Percentiles rank a stretch among this genome's conserved stretches.
Conservation (phyloP, 2,329 filamentous ascomycete species). For the Aspergillus awamori region DNA sequence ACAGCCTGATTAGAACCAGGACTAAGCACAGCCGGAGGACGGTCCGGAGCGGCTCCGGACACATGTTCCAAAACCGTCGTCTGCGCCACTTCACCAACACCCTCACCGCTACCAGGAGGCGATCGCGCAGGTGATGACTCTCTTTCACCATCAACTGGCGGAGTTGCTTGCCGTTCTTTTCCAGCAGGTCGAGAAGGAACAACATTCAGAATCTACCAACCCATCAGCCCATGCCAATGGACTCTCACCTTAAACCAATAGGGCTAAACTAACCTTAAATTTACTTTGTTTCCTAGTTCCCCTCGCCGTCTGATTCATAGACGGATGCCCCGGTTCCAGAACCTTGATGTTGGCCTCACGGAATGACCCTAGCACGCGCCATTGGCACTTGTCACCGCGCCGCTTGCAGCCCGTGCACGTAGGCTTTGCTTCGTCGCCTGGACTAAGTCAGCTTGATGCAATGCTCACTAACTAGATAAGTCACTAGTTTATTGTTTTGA, state of each 20-base stretch:
- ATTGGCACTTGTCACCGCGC: constrained; percentile 34
- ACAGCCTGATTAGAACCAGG: background rate
- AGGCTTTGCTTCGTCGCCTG: constrained; percentile 36
- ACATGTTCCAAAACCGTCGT: background rate
- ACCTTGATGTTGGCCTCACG: constrained; percentile 35
- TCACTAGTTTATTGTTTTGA: too few species aligned
- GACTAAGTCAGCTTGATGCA: background rate
- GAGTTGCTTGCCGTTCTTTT: background rate
- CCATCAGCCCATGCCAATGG: background rate
- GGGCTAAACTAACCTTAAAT: constrained; percentile 23
- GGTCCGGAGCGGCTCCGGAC: background rate
- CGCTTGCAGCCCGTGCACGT: constrained; percentile 35
- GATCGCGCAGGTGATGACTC: background rate
- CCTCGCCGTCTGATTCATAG: constrained; percentile 30
- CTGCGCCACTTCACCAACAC: background rate
- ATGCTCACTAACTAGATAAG: too few species aligned
- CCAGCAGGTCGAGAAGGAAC: constrained; percentile 7
- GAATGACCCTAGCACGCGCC: constrained; percentile 36
- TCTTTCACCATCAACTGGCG: background rate
- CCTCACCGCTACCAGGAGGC: background rate
- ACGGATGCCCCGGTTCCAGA: constrained; percentile 33
- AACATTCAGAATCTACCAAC: constrained; percentile 27
- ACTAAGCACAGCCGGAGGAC: background rate
- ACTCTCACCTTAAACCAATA: too few species aligned
- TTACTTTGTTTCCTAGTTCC: constrained; percentile 25